A percentile compares a stretch with the other conserved stretches of the same genome.
Evolutionary conservation across 805 yeast species (phyloP).

Genomic region (Hanseniaspora valbyensis): DNA sequence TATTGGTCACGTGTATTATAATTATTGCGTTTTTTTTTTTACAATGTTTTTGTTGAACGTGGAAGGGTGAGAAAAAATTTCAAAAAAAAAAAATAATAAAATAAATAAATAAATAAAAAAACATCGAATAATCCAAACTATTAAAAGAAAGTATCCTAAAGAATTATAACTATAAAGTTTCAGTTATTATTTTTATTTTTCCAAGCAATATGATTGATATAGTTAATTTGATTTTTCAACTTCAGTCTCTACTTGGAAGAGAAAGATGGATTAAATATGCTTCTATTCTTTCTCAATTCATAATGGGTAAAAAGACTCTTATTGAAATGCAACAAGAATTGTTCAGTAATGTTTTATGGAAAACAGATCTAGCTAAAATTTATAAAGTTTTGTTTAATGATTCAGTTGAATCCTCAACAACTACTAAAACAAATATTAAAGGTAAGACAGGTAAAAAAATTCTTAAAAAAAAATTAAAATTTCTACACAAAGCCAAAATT

Average conservation of each 20-base stretch:
- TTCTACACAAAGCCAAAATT: background rate
- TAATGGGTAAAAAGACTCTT: conserved; percentile 62
- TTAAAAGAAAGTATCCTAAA: too few species aligned
- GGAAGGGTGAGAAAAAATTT: too few species aligned
- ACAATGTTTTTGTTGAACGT: too few species aligned
- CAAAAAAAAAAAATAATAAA: too few species aligned
- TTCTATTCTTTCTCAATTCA: conserved; percentile 59
- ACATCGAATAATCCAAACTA: too few species aligned
- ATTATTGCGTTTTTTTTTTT: too few species aligned
- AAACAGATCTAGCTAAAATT: conserved; percentile 33
- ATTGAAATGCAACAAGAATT: conserved; percentile 46
- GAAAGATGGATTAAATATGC: conserved; percentile 78
- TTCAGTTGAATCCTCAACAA: conserved; percentile 53
- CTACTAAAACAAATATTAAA: conserved; percentile 39
- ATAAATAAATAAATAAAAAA: too few species aligned
- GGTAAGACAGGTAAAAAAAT: conserved; percentile 14
- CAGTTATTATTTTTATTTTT: too few species aligned
- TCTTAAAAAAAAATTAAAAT: conserved; percentile 5
- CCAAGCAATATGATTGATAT: conserved; percentile 45
- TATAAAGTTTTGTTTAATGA: conserved; percentile 49
- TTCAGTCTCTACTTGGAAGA: conserved; percentile 41
- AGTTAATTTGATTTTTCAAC: conserved; percentile 43
- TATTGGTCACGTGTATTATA: too few species aligned
- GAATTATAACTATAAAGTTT: too few species aligned
- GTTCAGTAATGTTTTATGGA: conserved; percentile 24